These are phyloP conservation scores for Malus sieversii DNA, from an alignment of 306 rosid species.

Conservation along the genomic window DNA sequence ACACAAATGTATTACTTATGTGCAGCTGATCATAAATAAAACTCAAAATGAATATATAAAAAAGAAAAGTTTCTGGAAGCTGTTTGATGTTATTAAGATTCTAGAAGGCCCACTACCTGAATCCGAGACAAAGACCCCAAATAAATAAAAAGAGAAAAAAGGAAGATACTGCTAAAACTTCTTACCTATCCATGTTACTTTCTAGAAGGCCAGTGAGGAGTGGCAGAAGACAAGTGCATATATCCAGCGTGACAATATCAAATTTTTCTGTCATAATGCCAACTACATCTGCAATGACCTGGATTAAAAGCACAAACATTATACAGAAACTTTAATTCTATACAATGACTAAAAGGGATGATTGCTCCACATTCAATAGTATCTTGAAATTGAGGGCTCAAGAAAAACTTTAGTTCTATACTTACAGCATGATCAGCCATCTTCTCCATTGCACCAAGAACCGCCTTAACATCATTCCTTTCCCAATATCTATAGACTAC, in stretches of 20 bases:
- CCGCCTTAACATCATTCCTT: conserved; percentile 86
- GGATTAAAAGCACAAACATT: conserved; percentile 22
- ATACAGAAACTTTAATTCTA: neutral
- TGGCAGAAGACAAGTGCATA: conserved; percentile 72
- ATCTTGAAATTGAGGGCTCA: conserved; percentile 2
- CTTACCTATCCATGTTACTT: conserved; percentile 80
- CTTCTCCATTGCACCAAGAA: conserved; percentile 73
- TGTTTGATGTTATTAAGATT: neutral
- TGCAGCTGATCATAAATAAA: neutral
- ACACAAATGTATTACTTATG: neutral
- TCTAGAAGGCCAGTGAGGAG: conserved; percentile 66
- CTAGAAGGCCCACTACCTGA: neutral
- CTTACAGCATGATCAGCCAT: conserved; percentile 92
- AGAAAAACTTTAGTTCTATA: neutral
- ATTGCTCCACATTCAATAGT: conserved; percentile 3
- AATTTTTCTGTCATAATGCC: conserved; percentile 65
- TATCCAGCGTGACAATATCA: conserved; percentile 76
- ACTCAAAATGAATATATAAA: neutral
- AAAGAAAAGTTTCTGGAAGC: neutral
- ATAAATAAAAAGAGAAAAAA: neutral
- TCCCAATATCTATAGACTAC: conserved; percentile 84
- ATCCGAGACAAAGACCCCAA: neutral
- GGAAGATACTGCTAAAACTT: neutral
- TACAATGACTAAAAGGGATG: neutral
- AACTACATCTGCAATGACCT: conserved; percentile 94